phyloP scores from a whole-genome alignment of 495 filamentous ascomycete species.

The Aspergillus nidulans region DNA sequence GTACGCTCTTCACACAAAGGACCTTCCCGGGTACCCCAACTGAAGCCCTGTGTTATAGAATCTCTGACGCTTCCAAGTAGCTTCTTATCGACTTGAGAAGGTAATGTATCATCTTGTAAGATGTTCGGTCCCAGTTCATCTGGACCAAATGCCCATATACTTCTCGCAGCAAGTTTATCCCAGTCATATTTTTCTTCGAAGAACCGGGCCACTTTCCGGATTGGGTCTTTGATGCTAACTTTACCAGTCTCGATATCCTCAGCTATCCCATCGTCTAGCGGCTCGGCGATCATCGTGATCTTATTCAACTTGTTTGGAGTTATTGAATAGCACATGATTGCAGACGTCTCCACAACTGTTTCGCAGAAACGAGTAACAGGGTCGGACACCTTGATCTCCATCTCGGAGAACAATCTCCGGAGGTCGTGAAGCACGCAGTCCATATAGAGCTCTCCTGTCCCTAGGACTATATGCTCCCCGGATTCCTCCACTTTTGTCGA shows the following conservation, averaged over 20 bases:
- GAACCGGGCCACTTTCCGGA: conserved; percentile 89
- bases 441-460: conserved; percentile 97
- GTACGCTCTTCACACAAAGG: conserved; percentile 97
- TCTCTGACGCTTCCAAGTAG: conserved; percentile 83
- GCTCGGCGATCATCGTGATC: conserved; percentile 96
- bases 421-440: conserved; percentile 97
- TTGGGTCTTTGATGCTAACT: conserved; percentile 89
- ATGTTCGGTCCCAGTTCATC: conserved; percentile 96
- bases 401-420: conserved; percentile 89
- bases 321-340: conserved; percentile 95
- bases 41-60: conserved; percentile 89
- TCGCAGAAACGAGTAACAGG: conserved; percentile 97
- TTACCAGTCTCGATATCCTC: conserved; percentile 90
- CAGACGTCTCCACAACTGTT: conserved; percentile 94
- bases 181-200: conserved; percentile 97
- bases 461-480: conserved; percentile 93
- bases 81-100: conserved; percentile 85
- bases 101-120: conserved; percentile 91
- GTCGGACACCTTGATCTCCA: conserved; percentile 98
- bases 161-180: conserved; percentile 89
- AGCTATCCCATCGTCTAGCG: conserved; percentile 88
- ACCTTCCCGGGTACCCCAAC: conserved; percentile 91
- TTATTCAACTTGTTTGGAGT: conserved; percentile 99
- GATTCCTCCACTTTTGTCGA: conserved; percentile 98
- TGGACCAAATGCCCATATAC: conserved; percentile 98